These are phyloP conservation scores for Backusella sp. DNA, from an alignment of 192 early-diverging fungal genomes.

Conservation along the genomic window DNA sequence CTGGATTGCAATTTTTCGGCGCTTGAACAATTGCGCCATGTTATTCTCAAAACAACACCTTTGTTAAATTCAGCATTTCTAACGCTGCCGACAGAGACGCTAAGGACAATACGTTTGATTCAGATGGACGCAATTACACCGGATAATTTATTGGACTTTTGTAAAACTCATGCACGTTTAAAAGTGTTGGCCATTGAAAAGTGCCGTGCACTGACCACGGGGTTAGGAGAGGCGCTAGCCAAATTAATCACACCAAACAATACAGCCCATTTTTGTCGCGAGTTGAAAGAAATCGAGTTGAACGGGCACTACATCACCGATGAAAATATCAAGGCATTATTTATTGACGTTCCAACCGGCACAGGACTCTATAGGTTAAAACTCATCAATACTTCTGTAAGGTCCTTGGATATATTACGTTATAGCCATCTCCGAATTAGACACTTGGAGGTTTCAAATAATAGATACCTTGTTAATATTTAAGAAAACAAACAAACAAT, in stretches of 20 bases:
- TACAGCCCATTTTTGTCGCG: neutral
- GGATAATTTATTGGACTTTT: neutral
- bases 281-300: neutral
- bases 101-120: neutral
- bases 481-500: neutral
- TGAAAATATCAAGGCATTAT: neutral
- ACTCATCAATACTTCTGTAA: neutral
- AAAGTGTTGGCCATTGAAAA: neutral
- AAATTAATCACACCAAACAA: conserved; percentile 4
- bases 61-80: neutral
- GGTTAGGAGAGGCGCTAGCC: neutral
- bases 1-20: neutral
- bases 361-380: neutral
- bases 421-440: neutral
- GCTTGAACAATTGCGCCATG: neutral
- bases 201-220: conserved; percentile 2
- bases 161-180: neutral
- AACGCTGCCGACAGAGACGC: neutral
- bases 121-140: neutral
- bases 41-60: neutral
- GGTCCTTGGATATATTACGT: conserved; percentile 3
- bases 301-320: neutral
- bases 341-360: neutral
- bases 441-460: conserved; percentile 4
- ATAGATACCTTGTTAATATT: neutral